Evolutionary conservation across 2,329 filamentous ascomycete species (phyloP), one percentile per base, ranked within the genome.

Genomic region (Arthrinium puccinioides): DNA sequence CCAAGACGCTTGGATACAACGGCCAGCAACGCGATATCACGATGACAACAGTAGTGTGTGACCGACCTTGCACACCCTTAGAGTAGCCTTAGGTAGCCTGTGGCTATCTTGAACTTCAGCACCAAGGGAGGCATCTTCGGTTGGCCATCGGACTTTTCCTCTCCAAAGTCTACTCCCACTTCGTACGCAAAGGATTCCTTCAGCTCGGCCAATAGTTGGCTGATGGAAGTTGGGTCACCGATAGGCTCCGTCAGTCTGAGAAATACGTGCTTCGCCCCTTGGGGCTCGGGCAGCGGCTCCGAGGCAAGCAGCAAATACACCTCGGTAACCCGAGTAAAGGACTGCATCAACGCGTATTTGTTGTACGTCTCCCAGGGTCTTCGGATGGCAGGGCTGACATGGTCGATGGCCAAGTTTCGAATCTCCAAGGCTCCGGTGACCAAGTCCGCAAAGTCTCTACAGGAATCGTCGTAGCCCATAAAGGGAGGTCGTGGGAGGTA

Each of bases 281-380:
- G 19, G 18, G n/a, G 26, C 27, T 21, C 26, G 19, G 16, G 26
- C 6, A 21, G 25, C n/a, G 19, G 18, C 4, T 37, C 21, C 9
- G 32, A 34, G 27, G 45, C 44, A 27, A 63, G 44, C 20, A 67
- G 56, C 10, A 67, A 37, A 32, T 58, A 59, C 28, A 62, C 57
- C 49, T 65, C 57, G 42, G 56, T 47, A 21, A 64, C 49, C 19
- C 55, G 49, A 3, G 56, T 56, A 33, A 69, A 70, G 37, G 58
- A 61, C 31, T 63, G 53, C 36, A 71, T 57, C 28, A 71, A 49
- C 18, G 59, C 57, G 21, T 66, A 64, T 52, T 71, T 71, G 54
- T 67, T 69, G 54, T 70, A 72, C 9, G 62, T 63, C 54, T 72
- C 68, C 68, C 68, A 71, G 13, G 67, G 67, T 24, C 65, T 54